These are phyloP conservation scores for Casuarina cunninghamiana DNA, from an alignment of 306 rosid genomes.

Conservation along the genomic window DNA sequence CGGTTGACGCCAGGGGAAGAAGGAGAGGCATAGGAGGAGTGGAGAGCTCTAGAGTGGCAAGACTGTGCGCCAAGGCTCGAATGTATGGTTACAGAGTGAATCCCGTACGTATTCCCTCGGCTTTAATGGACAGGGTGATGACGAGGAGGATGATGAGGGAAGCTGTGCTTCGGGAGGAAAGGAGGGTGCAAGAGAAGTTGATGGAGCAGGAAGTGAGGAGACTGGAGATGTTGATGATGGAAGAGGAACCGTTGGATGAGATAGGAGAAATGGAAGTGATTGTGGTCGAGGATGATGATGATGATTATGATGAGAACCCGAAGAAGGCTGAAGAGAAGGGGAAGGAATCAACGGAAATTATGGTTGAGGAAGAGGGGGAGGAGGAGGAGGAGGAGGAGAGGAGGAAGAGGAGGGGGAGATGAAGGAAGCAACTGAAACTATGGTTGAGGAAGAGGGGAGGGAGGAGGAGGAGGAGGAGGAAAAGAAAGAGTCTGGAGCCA, in stretches of 20 bases:
- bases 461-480: neutral
- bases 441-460: neutral
- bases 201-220: neutral
- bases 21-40: neutral
- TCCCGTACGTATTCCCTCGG: neutral
- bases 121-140: neutral
- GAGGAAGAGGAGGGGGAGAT: neutral
- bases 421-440: neutral
- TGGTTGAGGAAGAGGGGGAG: neutral
- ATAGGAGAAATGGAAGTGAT: neutral
- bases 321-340: neutral
- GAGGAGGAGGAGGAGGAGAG: neutral
- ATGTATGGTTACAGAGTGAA: neutral
- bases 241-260: neutral
- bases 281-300: neutral
- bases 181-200: neutral
- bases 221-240: neutral
- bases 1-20: neutral
- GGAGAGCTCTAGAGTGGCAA: constrained; percentile 2
- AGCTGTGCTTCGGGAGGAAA: neutral
- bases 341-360: neutral
- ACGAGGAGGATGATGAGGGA: neutral
- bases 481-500: neutral
- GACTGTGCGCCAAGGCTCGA: neutral
- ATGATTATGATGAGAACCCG: neutral